phyloP scores from a whole-genome alignment of 169 alveolate species.

The Eimeria maxima region DNA sequence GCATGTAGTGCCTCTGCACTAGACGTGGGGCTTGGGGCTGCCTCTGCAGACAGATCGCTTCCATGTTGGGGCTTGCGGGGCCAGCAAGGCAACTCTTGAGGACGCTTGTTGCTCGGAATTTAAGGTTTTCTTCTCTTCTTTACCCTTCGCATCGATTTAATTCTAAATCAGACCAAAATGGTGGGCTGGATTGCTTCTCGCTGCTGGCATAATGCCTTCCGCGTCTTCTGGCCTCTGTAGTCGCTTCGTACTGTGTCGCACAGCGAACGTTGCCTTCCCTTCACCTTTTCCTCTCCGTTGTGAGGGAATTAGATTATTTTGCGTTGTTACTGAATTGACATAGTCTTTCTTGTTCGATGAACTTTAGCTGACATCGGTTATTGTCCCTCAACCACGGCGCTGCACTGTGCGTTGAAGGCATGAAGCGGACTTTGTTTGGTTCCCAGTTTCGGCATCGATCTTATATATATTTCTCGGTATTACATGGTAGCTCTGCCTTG shows the following conservation, averaged over 20 bases:
- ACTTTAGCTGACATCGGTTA: neutral
- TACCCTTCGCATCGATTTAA: slow-evolving; percentile 38
- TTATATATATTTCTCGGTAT: neutral
- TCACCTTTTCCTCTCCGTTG: neutral
- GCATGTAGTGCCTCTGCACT: no score
- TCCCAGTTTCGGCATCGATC: no score
- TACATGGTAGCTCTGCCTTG: neutral
- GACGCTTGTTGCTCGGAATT: neutral
- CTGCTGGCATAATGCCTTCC: neutral
- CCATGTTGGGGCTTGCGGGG: slow-evolving; percentile 48
- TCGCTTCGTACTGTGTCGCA: neutral
- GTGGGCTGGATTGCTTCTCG: neutral
- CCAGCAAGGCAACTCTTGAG: slow-evolving; percentile 18
- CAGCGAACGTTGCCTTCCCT: neutral
- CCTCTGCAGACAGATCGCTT: slow-evolving; percentile 30
- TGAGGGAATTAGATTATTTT: neutral
- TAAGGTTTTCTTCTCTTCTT: neutral
- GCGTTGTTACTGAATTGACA: neutral
- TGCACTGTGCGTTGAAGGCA: neutral
- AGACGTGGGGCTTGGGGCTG: slow-evolving; percentile 65
- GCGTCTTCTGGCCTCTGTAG: slow-evolving; percentile 6
- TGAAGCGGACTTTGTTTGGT: neutral
- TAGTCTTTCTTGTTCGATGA: neutral
- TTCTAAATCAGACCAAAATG: slow-evolving; percentile 15
- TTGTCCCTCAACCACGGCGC: neutral